Evolutionary conservation across 2,329 filamentous ascomycete species (phyloP).

Genomic region (Ophiobolus disseminans): DNA sequence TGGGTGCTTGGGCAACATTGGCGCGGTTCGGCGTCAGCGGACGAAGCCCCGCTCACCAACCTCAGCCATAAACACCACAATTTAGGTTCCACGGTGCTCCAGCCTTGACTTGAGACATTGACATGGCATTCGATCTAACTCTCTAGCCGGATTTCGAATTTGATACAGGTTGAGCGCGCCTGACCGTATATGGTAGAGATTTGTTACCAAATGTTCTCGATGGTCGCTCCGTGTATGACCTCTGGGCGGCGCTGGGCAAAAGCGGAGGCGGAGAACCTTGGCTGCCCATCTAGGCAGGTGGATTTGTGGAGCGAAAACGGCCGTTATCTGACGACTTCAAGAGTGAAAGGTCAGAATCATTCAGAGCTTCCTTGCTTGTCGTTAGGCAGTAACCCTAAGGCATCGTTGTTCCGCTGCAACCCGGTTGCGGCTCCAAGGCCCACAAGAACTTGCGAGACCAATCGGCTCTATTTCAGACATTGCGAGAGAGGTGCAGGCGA

Average conservation of each 20-base stretch:
- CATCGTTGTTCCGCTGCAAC: background rate
- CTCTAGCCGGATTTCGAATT: no score
- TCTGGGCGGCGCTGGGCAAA: conserved; percentile 3
- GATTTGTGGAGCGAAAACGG: background rate
- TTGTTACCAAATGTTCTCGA: no score
- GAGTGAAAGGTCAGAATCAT: background rate
- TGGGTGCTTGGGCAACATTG: background rate
- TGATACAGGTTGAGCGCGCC: no score
- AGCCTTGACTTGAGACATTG: no score
- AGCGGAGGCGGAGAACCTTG: conserved; percentile 1
- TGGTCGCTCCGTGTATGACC: background rate
- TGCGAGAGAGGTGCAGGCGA: no score
- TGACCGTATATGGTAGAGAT: no score
- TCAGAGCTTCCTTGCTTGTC: background rate
- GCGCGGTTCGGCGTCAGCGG: background rate
- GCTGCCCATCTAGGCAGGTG: conserved; percentile 6
- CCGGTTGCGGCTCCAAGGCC: no score
- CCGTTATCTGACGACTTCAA: background rate
- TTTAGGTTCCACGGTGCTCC: no score
- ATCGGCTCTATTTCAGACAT: background rate
- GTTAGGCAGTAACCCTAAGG: background rate
- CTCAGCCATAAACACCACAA: no score
- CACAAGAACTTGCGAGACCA: no score
- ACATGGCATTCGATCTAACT: no score
- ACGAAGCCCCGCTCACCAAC: background rate